Evolutionary conservation across 108 stramenopile species (phyloP), one percentile per base, ranked within the genome.

Genomic region (Nitzschia sp.): DNA sequence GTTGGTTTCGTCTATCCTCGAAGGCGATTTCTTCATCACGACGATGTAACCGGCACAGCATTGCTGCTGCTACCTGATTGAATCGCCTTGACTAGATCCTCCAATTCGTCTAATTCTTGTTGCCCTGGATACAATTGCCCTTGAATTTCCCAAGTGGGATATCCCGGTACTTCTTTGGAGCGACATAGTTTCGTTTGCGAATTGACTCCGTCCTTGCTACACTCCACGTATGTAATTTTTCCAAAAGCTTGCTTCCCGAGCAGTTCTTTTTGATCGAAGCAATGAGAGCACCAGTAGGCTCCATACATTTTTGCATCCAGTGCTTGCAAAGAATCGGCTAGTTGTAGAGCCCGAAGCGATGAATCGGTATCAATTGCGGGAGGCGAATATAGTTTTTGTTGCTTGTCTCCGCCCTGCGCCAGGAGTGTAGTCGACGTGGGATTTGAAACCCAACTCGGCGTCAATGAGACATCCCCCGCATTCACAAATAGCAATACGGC

Each of bases 251-350:
- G 79, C 28, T 76, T 68, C 1, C 95, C 95, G 34, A 97, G 61
- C 3, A 65, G 21, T 76, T 95, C 68, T 65, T 97, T 97, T 70
- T 97, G 97, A 78, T 95, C 90, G 54, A 91, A 96, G 60, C 97
- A 97, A 59, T 97, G 97, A 21, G 86, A 82, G 75, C 97, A 97
- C 97, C 97, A 97, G 70, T 91, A 96, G 34, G 97, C 97, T n/a
- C 97, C 97, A 60, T 83, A 97, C 89, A 97, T 91, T 48, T 67
- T 78, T 6, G 97, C 86, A 69, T 95, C 72, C 33, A 92, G 42
- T 0, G 68, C 42, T 60, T 85, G 70, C 36, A 97, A 68, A 31
- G 83, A 74, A n/a, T 67, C 58, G 0, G 85, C 85, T 13, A 97
- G 62, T 15, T 51, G 45, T 53, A 96, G 31, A 3, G 97, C 89